Base-by-base conservation (phyloP, 1,284 basidiomycete genomes). In the Tranzscheliella williamsii region DNA sequence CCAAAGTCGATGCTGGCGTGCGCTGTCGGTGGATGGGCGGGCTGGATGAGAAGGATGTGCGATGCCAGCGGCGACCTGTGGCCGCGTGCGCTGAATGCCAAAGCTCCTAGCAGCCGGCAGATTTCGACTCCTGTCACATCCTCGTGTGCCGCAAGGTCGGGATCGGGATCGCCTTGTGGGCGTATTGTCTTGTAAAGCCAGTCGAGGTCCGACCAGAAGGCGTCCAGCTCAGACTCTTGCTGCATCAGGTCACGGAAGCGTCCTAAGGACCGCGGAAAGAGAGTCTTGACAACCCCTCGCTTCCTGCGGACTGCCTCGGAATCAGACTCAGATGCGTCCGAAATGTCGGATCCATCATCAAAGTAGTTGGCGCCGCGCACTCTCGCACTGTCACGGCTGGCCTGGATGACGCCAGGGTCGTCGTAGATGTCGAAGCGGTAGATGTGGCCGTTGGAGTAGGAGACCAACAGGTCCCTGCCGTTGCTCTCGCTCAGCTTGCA, bases 361-460 rank as follows among this genome's bases (percentile, higher is more conserved):
- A n/a, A n/a, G n/a, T n/a, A n/a, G n/a, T n/a, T n/a, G n/a, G 9
- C 27, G 27, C 11, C 11, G 9, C n/a, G 27, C 11, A 11, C 11
- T n/a, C n/a, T 29, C 0, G 26, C 48, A 9, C 40, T 45, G 17
- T 46, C 54, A 11, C 46, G 32, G 22, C 49, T 52, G 22, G 55
- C 49, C 9, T 64, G 54, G 11, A 54, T 17, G 3, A 61, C 34
- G 20, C 57, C 57, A 2, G 62, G 46, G 11, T 72, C 64, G 27
- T 48, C 69, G 31, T 72, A 60, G 12, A 73, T 72, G 32, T 76
- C 68, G 45, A 78, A 78, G 16, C 73, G 60, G 38, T 72, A 76
- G 8, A 78, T 56, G 4, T 61, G 57, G 7, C 53, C 65, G 2
- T 50, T 65, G 5, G 57, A 65, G 48, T 78, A 78, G 2, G 66